Percentiles rank a stretch among this genome's conserved stretches.
Evolutionary conservation across 2,329 filamentous ascomycete species (phyloP).

Genomic region (Gaeumannomyces sp.): DNA sequence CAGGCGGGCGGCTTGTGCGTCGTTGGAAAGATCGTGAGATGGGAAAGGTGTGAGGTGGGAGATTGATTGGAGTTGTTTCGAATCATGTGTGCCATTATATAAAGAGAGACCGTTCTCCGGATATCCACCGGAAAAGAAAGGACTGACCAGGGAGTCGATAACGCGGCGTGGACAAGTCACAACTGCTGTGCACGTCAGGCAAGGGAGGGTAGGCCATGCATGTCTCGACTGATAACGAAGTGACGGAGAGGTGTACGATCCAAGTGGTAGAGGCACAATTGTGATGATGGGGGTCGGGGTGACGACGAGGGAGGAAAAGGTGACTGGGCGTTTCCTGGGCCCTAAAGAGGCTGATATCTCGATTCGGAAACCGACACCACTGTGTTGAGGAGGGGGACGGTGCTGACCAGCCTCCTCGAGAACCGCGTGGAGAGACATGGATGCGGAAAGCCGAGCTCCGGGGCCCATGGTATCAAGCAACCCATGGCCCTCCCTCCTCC

Average conservation of each 20-base stretch:
- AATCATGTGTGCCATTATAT: too few relatives aligned
- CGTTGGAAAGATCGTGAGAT: background rate
- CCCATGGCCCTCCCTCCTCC: background rate
- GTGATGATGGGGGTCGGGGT: too few relatives aligned
- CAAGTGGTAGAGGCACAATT: too few relatives aligned
- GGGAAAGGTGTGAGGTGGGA: background rate
- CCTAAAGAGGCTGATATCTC: too few relatives aligned
- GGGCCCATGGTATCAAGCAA: too few relatives aligned
- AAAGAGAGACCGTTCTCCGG: too few relatives aligned
- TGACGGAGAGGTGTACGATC: too few relatives aligned
- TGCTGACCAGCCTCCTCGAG: background rate
- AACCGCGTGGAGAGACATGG: background rate
- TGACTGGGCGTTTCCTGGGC: too few relatives aligned
- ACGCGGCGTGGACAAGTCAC: background rate
- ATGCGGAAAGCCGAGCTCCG: background rate
- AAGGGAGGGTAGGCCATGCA: background rate
- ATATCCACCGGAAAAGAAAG: background rate
- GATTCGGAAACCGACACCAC: too few relatives aligned
- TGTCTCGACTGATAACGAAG: background rate
- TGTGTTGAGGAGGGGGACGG: background rate
- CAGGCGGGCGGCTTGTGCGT: background rate
- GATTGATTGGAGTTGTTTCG: background rate
- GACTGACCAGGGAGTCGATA: background rate
- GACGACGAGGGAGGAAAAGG: too few relatives aligned
- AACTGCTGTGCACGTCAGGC: background rate